phyloP scores from a whole-genome alignment of 2,329 filamentous ascomycete species.

The Paecilomyces dactylethromorphus region DNA sequence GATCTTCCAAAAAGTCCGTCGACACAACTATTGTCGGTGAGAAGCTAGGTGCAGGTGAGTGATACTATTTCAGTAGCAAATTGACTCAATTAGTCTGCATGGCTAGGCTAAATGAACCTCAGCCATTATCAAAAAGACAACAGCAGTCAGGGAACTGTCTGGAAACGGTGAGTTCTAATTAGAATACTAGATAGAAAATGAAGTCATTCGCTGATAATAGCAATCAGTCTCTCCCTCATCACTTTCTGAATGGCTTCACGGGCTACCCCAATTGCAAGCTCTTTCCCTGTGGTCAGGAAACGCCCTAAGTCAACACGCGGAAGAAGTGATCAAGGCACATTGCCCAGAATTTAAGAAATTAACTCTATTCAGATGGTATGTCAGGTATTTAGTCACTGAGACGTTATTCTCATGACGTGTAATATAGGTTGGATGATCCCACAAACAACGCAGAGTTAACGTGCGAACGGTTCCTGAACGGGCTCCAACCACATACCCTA shows the following conservation, averaged over 20 bases:
- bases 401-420: conserved; percentile 15
- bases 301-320: conserved; percentile 50
- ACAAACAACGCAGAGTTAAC: conserved; percentile 47
- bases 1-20: conserved; percentile 12
- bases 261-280: conserved; percentile 51
- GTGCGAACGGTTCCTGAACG: conserved; percentile 52
- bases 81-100: not conserved
- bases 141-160: conserved; percentile 53
- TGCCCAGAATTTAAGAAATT: conserved; percentile 59
- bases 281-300: conserved; percentile 58
- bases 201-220: not conserved
- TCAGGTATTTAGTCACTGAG: conserved; percentile 7
- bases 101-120: conserved; percentile 5
- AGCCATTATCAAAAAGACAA: conserved; percentile 44
- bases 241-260: conserved; percentile 54
- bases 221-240: conserved; percentile 42
- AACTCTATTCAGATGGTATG: conserved; percentile 49
- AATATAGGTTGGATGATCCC: conserved; percentile 20
- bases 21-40: conserved; percentile 36
- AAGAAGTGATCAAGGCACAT: conserved; percentile 47
- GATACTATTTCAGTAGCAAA: not conserved
- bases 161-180: conserved; percentile 37
- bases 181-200: not conserved
- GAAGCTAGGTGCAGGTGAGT: conserved; percentile 43
- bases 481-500: conserved; percentile 52